These are phyloP conservation scores for Entoloma clypeatum DNA, from an alignment of 1,284 basidiomycete species.

Conservation along the genomic window DNA sequence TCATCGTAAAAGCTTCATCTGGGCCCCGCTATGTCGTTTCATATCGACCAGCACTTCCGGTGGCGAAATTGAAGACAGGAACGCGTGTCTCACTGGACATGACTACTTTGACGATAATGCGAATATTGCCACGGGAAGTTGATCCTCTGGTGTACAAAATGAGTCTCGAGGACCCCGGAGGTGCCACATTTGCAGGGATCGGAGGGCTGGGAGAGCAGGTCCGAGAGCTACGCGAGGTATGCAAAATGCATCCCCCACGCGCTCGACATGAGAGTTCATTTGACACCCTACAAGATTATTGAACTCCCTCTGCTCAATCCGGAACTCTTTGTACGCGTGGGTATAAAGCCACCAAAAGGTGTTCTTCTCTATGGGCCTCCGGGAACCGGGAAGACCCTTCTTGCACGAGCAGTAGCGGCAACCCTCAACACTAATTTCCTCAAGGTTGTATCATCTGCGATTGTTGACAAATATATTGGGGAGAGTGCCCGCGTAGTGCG, in stretches of 20 bases:
- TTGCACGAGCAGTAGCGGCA: slow-evolving; percentile 94
- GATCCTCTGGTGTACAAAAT: slow-evolving; percentile 99
- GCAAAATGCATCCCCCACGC: slow-evolving; percentile 20
- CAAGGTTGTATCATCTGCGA: slow-evolving; percentile 98
- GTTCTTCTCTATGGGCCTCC: slow-evolving; percentile 92
- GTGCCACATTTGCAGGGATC: slow-evolving; percentile 94
- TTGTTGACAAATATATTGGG: slow-evolving; percentile 99
- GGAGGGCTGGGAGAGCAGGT: slow-evolving; percentile 97
- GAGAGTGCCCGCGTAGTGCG: slow-evolving; percentile 93
- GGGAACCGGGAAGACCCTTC: slow-evolving; percentile 93
- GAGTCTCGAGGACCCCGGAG: slow-evolving; percentile 97
- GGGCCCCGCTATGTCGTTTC: slow-evolving; percentile 99
- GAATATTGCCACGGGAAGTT: slow-evolving; percentile 95
- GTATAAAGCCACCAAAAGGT: slow-evolving; percentile 95
- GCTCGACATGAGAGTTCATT: not conserved
- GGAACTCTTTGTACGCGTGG: slow-evolving; percentile 92
- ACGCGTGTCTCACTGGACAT: slow-evolving; percentile 98
- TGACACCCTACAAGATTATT: slow-evolving; percentile 65
- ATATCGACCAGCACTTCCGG: slow-evolving; percentile 90
- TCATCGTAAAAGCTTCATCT: slow-evolving; percentile 98
- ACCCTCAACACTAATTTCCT: slow-evolving; percentile 97
- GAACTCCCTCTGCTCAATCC: slow-evolving; percentile 95
- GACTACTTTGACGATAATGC: slow-evolving; percentile 99
- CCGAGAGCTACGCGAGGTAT: slow-evolving; percentile 89
- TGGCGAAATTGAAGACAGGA: slow-evolving; percentile 89